These are phyloP conservation scores for Gracilaria domingensis DNA, from an alignment of 23 red algal species.

Conservation along the genomic window DNA sequence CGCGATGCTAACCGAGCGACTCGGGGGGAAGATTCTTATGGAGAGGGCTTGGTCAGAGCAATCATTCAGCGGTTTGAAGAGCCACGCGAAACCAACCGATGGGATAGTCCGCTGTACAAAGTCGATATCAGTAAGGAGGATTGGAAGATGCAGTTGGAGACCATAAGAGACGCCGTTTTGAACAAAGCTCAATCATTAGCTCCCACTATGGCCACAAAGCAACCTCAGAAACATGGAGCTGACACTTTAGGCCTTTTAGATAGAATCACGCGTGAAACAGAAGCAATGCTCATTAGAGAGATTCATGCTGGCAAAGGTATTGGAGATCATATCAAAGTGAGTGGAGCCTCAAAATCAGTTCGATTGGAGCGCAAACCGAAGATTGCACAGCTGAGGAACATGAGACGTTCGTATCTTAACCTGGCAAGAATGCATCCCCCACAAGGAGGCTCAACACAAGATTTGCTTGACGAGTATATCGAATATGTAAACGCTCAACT, in stretches of 20 bases:
- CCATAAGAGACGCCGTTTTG: not conserved
- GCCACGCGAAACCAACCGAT: slow-evolving; percentile 28
- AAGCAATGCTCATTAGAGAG: slow-evolving; percentile 25
- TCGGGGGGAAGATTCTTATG: slow-evolving; percentile 54
- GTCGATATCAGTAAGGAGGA: not conserved
- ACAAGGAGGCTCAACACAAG: slow-evolving; percentile 14
- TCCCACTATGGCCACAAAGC: slow-evolving; percentile 55
- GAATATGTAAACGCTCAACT: slow-evolving; percentile 67
- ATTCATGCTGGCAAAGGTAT: slow-evolving; percentile 37
- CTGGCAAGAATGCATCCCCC: slow-evolving; percentile 65
- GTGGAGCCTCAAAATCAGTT: slow-evolving; percentile 23
- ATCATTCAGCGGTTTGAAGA: slow-evolving; percentile 63
- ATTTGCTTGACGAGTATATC: slow-evolving; percentile 57
- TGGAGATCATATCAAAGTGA: slow-evolving; percentile 44
- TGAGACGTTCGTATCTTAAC: slow-evolving; percentile 57
- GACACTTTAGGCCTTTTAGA: slow-evolving; percentile 53
- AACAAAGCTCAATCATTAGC: not conserved
- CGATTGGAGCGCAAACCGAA: slow-evolving; percentile 50
- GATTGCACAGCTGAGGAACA: slow-evolving; percentile 38
- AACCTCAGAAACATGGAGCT: slow-evolving; percentile 23
- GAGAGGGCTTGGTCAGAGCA: slow-evolving; percentile 8
- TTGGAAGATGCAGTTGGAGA: slow-evolving; percentile 18
- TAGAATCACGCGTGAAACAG: slow-evolving; percentile 44
- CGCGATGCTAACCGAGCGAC: slow-evolving; percentile 21
- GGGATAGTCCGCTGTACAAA: slow-evolving; percentile 50